Percentiles rank a stretch among this genome's conserved stretches.
phyloP scores from a whole-genome alignment of 495 filamentous ascomycete species.

The Sordaria brevicollis region DNA sequence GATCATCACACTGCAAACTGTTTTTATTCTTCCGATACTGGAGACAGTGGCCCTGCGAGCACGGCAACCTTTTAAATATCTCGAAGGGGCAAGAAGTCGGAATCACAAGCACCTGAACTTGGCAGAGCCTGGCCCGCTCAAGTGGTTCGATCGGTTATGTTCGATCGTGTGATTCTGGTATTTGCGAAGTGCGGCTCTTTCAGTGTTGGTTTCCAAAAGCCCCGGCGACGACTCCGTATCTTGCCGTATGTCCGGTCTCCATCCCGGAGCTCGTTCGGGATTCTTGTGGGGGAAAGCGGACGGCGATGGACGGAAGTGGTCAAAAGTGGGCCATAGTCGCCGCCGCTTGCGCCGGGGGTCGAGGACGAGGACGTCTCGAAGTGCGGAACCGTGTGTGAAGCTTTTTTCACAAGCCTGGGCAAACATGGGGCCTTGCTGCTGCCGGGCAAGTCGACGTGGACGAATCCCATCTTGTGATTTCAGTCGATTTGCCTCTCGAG shows the following conservation, averaged over 20 bases:
- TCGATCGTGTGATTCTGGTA: background rate
- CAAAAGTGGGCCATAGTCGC: background rate
- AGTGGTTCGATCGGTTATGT: background rate
- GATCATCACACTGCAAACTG: too few relatives aligned
- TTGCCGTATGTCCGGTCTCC: background rate
- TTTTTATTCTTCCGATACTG: background rate
- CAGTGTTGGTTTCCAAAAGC: background rate
- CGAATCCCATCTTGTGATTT: background rate
- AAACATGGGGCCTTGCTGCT: too few relatives aligned
- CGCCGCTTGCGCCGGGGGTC: background rate
- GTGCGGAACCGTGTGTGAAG: background rate
- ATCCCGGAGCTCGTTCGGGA: background rate
- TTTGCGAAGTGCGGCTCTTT: too few relatives aligned
- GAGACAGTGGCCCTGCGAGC: background rate
- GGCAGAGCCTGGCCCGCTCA: background rate
- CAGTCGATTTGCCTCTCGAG: background rate
- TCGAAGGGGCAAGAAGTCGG: background rate
- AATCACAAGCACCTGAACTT: background rate
- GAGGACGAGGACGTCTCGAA: background rate
- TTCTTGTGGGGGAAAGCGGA: background rate
- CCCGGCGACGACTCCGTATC: background rate
- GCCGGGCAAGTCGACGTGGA: too few relatives aligned
- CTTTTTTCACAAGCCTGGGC: background rate
- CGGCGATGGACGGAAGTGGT: background rate
- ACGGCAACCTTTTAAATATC: too few relatives aligned